Conservation (phyloP, 352 stramenopile genomes). For the Blastocystis sp. region DNA sequence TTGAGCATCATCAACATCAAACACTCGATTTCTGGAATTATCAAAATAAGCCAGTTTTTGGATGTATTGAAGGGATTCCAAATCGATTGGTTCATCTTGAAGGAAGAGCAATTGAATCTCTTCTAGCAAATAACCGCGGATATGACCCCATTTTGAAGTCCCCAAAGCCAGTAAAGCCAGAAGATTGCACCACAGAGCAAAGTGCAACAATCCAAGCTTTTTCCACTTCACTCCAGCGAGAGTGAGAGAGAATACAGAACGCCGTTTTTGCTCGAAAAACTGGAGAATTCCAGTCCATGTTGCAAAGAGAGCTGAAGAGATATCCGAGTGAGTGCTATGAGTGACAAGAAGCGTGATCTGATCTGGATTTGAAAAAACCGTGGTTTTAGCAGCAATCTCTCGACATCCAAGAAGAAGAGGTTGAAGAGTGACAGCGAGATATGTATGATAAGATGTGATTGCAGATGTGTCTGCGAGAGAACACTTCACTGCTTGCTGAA, state of each 20-base stretch:
- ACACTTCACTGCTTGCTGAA: neutral
- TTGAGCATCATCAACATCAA: neutral
- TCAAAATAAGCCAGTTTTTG: neutral
- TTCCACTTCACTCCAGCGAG: neutral
- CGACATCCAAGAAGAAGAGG: neutral
- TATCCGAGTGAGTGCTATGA: neutral
- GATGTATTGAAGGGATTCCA: neutral
- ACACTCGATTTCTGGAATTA: neutral
- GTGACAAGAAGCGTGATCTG: neutral
- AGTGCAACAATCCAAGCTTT: neutral
- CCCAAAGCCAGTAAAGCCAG: neutral
- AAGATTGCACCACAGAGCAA: neutral
- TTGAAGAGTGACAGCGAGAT: neutral
- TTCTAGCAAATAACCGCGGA: neutral
- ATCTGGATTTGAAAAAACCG: neutral
- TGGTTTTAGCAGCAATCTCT: neutral
- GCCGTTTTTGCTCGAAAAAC: neutral
- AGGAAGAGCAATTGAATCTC: neutral
- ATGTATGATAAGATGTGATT: neutral
- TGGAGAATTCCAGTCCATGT: neutral
- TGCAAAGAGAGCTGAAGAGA: neutral
- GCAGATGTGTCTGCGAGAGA: neutral
- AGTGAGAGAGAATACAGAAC: neutral
- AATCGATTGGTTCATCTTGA: neutral
- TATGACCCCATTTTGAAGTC: neutral